phyloP scores from a whole-genome alignment of 805 yeast genomes.

The Millerozyma acaciae region DNA sequence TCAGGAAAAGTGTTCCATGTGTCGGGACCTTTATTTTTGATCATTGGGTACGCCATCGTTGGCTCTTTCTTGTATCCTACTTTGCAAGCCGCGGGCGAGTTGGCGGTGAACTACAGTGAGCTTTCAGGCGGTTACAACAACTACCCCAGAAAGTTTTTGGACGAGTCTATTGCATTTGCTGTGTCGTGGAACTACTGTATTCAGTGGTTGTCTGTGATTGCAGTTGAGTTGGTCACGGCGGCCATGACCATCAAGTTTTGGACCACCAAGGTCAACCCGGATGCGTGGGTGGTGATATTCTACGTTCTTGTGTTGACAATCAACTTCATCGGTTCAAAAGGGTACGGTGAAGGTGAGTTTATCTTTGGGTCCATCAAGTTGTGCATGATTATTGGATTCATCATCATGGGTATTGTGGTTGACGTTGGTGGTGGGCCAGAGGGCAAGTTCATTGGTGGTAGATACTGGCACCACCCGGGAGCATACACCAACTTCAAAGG shows the following conservation, averaged over 20 bases:
- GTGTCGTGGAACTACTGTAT: conserved; percentile 61
- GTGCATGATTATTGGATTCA: conserved; percentile 35
- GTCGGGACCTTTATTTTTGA: conserved; percentile 36
- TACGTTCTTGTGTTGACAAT: conserved; percentile 42
- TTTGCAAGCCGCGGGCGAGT: conserved; percentile 36
- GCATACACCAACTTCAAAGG: conserved; percentile 27
- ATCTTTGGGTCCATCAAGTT: conserved; percentile 35
- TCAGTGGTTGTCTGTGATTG: conserved; percentile 60
- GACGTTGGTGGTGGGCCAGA: conserved; percentile 35
- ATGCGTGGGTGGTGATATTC: conserved; percentile 54
- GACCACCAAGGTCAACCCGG: conserved; percentile 45
- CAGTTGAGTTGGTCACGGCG: conserved; percentile 64
- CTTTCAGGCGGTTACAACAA: conserved; percentile 63
- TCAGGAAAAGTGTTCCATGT: conserved; percentile 31
- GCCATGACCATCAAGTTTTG: conserved; percentile 59
- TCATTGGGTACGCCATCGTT: conserved; percentile 31
- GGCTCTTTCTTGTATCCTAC: conserved; percentile 36
- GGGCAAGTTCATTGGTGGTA: conserved; percentile 31
- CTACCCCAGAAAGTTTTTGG: conserved; percentile 51
- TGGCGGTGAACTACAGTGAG: conserved; percentile 57
- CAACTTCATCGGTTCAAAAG: conserved; percentile 44
- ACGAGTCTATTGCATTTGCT: conserved; percentile 56
- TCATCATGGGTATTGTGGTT: conserved; percentile 38
- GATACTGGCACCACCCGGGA: conserved; percentile 32
- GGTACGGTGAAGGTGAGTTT: conserved; percentile 45